Evolutionary conservation across 331 rosid species (phyloP), one percentile per base, ranked within the genome.

Genomic region (Dryas integrifolia): DNA sequence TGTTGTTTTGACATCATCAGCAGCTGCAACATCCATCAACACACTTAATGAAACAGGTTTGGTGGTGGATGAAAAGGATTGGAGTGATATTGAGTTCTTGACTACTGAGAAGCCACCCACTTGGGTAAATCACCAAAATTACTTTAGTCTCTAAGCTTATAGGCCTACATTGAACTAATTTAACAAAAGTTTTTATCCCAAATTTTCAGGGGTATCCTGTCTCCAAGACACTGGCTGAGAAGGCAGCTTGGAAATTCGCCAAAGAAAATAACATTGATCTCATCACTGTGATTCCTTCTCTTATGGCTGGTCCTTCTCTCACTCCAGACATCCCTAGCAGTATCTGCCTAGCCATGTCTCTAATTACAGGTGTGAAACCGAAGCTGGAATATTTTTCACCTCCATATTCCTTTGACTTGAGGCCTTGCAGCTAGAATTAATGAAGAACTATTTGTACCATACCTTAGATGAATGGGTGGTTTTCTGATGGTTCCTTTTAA

Each of bases 1-100:
- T 47, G 96, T 89, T 21, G 82, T 92, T 66, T 62, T 89, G 82
- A 92, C 97, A 76, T 92, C 97, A 66, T 92, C 97, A 45, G 89
- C 92, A 21, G 93, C 97, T 67, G 85, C 96, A 51, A 92, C 86
- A 2, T 79, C 90, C 1, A 79, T 88, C 80, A 92, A 79, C 53
- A 68, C 79, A 10, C 80, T 82, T 72, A 70, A 59, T 8, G 92
- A 79, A 44, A 81, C 88, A 3, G 92, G 75, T 72, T 69, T 89
- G 80, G 85, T 86, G 13, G 57, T 77, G 80, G 82, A 83, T 68
- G 97, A 92, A 81, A 81, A 70, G 51, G 79, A 78, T 46, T 92
- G 97, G 97, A 86, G 84, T 55, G 94, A 92, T 58, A 75, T 82
- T 38, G 94, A 89, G 60, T 89, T 78, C 76, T 80, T 92, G 80